Evolutionary conservation across 73 alveolate genomes (phyloP).

Genomic region (Durusdinium trenchii): DNA sequence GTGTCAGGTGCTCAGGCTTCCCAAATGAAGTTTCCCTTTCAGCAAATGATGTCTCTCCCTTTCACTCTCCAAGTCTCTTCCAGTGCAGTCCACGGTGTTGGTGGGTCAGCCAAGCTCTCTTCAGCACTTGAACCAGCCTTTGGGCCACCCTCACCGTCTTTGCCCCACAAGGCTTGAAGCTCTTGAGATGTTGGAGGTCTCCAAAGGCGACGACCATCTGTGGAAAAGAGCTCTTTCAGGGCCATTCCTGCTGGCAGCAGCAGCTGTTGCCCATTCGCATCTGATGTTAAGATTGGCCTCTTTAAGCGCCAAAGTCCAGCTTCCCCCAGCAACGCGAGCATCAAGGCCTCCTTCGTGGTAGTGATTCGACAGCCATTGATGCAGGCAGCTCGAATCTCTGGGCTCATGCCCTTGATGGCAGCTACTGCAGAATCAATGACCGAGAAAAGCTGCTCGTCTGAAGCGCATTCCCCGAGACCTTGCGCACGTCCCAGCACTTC

Average conservation of each 20-base stretch:
- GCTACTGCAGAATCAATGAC: slow-evolving; percentile 45
- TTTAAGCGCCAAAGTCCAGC: slow-evolving; percentile 50
- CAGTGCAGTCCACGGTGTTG: slow-evolving; percentile 79
- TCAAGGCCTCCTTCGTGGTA: slow-evolving; percentile 33
- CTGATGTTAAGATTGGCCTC: background rate
- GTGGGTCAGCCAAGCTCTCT: background rate
- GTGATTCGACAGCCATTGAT: slow-evolving; percentile 9
- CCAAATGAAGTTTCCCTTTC: no score
- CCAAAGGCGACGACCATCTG: slow-evolving; percentile 52
- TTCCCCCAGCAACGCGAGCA: slow-evolving; percentile 15
- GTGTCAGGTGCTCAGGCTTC: no score
- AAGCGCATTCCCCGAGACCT: background rate
- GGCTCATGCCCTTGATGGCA: background rate
- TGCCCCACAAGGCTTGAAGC: slow-evolving; percentile 65
- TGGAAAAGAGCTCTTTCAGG: slow-evolving; percentile 44
- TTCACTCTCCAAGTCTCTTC: background rate
- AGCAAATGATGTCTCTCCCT: no score
- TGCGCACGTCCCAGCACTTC: slow-evolving; percentile 75
- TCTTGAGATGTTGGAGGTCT: slow-evolving; percentile 57
- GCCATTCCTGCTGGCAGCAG: slow-evolving; percentile 70
- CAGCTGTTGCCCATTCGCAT: background rate
- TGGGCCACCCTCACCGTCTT: background rate
- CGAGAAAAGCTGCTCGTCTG: slow-evolving; percentile 31
- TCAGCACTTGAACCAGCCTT: background rate
- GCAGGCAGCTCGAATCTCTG: slow-evolving; percentile 65